Base-by-base conservation (phyloP, 345 rosid genomes). In the Trapa bicornis region DNA sequence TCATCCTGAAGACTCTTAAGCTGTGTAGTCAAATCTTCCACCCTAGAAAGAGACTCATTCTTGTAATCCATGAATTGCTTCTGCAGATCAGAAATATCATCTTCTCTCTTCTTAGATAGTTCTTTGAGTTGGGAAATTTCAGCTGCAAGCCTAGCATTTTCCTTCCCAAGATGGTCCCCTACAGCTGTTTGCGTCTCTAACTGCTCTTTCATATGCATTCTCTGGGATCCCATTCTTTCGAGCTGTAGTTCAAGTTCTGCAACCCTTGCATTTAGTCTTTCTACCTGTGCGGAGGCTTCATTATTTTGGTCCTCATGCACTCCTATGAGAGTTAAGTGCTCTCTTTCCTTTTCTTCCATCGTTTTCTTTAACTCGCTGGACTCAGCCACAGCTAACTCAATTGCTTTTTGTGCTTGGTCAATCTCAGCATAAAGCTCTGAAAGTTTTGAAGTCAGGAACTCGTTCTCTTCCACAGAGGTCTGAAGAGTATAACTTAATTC, bases 11-110 rank as follows among this genome's bases (percentile, higher is more conserved):
- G 72, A 72, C 68, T 70, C 61, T 80, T 73, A 35, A 85, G 32
- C 74, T 80, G 87, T 52, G 62, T 66, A 36, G 81, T 84, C 88
- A 89, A 79, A 61, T 77, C 86, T 76, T 85, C 89, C 29, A 54
- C 70, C 77, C 76, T 79, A 45, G 85, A 82, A 56, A 75, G 76
- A 13, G 86, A 81, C 78, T 85, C 84, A 53, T 70, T 80, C 76
- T 80, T 81, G 65, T 67, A 76, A 43, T 81, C 86, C 79, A 85
- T 83, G 4, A 89, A 73, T 76, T 80, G 78, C 79, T 82, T 84
- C 48, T 50, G 62, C n/a, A 85, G 73, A 79, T 71, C 64, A 70
- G 84, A 77, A 63, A 84, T 72, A 67, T 84, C 85, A 61, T 75
- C 78, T 72, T 68, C 86, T 73, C 75, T 84, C 73, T 76, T 81